These are phyloP conservation scores for Volvariella surrecta DNA, from an alignment of 1,284 basidiomycete genomes.

Conservation along the genomic window DNA sequence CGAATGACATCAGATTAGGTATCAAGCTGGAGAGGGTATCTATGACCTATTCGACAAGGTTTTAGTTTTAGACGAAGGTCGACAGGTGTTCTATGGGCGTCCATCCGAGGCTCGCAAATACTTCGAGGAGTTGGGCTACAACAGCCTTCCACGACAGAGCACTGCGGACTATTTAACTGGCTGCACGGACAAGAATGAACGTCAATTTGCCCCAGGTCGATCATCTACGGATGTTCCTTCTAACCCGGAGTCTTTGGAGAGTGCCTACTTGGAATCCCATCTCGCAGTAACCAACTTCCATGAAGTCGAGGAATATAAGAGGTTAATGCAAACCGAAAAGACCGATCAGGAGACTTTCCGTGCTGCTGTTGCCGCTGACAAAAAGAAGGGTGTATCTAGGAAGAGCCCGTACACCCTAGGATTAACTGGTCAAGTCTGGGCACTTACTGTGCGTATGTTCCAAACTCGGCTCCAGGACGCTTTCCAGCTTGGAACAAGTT, in stretches of 20 bases:
- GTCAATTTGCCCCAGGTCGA: constrained; percentile 71
- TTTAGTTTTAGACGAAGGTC: constrained; percentile 73
- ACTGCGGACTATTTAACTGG: constrained; percentile 73
- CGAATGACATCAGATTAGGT: constrained; percentile 31
- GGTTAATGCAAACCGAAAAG: constrained; percentile 54
- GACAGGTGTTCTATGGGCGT: constrained; percentile 78
- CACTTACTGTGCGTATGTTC: constrained; percentile 71
- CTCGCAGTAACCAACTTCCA: constrained; percentile 39
- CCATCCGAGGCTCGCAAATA: constrained; percentile 66
- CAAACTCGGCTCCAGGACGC: constrained; percentile 74
- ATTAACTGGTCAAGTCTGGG: constrained; percentile 66
- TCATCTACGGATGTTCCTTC: constrained; percentile 62
- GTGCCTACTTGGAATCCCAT: constrained; percentile 53
- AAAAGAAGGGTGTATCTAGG: constrained; percentile 76
- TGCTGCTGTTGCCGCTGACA: constrained; percentile 68
- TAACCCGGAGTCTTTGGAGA: constrained; percentile 65
- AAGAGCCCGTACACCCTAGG: constrained; percentile 86
- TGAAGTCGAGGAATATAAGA: constrained; percentile 57
- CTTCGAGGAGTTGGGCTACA: constrained; percentile 75
- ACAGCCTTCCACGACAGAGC: constrained; percentile 65
- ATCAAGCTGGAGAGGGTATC: constrained; percentile 76
- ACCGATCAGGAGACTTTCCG: constrained; percentile 70
- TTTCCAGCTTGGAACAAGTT: constrained; percentile 75
- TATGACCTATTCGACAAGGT: constrained; percentile 80
- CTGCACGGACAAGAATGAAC: constrained; percentile 80